Percentiles rank a stretch among this genome's conserved stretches.
These are phyloP conservation scores for Puccinia coronata DNA, from an alignment of 1,284 basidiomycete species.

Conservation along the genomic window DNA sequence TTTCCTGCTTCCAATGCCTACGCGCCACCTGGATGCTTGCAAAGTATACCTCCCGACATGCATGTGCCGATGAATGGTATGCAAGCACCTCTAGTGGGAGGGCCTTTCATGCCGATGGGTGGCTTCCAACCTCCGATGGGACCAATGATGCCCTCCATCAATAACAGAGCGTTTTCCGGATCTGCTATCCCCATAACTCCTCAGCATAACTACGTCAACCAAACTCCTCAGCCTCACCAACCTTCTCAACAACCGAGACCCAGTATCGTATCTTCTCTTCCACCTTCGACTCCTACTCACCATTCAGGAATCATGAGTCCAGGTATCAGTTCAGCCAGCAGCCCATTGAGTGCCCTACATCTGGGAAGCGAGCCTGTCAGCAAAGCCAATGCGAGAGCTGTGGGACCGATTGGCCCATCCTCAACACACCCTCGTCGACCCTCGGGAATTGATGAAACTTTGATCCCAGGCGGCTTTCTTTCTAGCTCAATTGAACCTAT, in stretches of 20 bases:
- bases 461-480: constrained; percentile 10
- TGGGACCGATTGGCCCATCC: constrained; percentile 46
- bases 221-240: constrained; percentile 17
- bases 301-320: constrained; percentile 46
- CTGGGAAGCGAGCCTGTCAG: constrained; percentile 45
- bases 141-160: constrained; percentile 37
- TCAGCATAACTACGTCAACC: constrained; percentile 24
- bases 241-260: constrained; percentile 8
- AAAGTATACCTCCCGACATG: constrained; percentile 37
- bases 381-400: constrained; percentile 40
- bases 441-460: constrained; percentile 24
- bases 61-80: constrained; percentile 25
- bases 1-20: constrained; percentile 30
- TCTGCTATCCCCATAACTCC: constrained; percentile 25
- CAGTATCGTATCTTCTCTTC: constrained; percentile 39
- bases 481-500: constrained; percentile 44
- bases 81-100: constrained; percentile 19
- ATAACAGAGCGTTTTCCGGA: constrained; percentile 34
- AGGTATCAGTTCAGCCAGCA: constrained; percentile 39
- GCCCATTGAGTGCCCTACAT: constrained; percentile 45
- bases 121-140: constrained; percentile 42
- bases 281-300: constrained; percentile 40
- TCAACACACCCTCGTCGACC: constrained; percentile 34
- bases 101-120: constrained; percentile 36
- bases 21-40: constrained; percentile 31